phyloP scores from a whole-genome alignment of 1,139 yeast species.

The Wickerhamomyces sp. region DNA sequence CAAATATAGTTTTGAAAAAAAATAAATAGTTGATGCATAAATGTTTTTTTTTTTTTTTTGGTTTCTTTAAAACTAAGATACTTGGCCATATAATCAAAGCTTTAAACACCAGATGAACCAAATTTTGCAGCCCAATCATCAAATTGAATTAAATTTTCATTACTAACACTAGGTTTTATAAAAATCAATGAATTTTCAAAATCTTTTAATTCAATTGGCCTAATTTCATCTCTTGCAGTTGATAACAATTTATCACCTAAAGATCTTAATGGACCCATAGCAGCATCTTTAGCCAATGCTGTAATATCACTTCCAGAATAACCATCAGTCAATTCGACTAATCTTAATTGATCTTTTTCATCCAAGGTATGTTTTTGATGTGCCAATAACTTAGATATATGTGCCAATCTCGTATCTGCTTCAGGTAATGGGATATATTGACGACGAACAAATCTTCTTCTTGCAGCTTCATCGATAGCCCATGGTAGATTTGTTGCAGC shows the following conservation, averaged over 20 bases:
- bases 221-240: conserved; percentile 80
- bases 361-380: conserved; percentile 73
- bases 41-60: too few species aligned
- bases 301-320: conserved; percentile 94
- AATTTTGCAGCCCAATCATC: conserved; percentile 89
- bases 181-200: conserved; percentile 73
- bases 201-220: conserved; percentile 75
- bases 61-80: too few species aligned
- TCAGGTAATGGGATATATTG: conserved; percentile 96
- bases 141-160: conserved; percentile 70
- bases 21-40: too few species aligned
- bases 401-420: conserved; percentile 70
- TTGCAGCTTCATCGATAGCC: conserved; percentile 97
- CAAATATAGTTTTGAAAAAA: background rate
- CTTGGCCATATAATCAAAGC: background rate
- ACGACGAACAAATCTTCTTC: conserved; percentile 88
- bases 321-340: conserved; percentile 67
- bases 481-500: conserved; percentile 98
- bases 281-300: conserved; percentile 94
- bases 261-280: conserved; percentile 94
- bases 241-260: conserved; percentile 82
- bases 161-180: conserved; percentile 88
- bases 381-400: conserved; percentile 61
- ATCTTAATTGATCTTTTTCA: conserved; percentile 54
- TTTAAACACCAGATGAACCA: conserved; percentile 85